Conservation (phyloP, 1,139 yeast genomes). For the Suhomyces terraborum region DNA sequence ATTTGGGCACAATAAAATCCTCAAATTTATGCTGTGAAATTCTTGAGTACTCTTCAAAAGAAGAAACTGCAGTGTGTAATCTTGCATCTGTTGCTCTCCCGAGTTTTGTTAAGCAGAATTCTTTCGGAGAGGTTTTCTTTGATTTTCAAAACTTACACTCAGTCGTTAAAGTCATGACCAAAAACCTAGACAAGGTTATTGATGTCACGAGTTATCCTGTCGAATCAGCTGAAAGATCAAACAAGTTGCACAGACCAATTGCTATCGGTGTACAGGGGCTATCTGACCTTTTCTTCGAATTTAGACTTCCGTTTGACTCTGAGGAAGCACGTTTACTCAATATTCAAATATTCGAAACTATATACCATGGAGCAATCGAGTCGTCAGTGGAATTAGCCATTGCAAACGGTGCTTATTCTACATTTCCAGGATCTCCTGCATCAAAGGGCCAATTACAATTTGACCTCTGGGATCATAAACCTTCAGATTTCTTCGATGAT, state of each 20-base stretch:
- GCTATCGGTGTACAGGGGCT: conserved; percentile 91
- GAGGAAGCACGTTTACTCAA: conserved; percentile 69
- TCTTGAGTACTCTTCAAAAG: conserved; percentile 54
- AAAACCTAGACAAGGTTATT: conserved; percentile 73
- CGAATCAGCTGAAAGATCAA: conserved; percentile 65
- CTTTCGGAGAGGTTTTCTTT: conserved; percentile 48
- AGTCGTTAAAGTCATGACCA: conserved; percentile 71
- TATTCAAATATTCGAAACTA: conserved; percentile 83
- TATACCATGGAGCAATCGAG: conserved; percentile 84
- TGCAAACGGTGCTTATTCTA: conserved; percentile 63
- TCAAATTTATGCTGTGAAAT: conserved; percentile 63
- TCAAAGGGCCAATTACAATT: conserved; percentile 76
- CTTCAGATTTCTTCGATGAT: conserved; percentile 64
- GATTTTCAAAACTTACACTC: conserved; percentile 72
- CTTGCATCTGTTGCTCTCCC: conserved; percentile 57
- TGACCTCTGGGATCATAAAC: conserved; percentile 79
- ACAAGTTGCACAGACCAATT: conserved; percentile 79
- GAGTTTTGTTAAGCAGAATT: conserved; percentile 37
- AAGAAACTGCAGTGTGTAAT: conserved; percentile 61
- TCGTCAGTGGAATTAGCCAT: conserved; percentile 75
- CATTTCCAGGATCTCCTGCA: conserved; percentile 80
- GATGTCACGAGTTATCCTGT: conserved; percentile 83
- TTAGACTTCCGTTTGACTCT: conserved; percentile 80
- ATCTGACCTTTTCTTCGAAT: conserved; percentile 79
- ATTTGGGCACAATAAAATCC: conserved; percentile 57